Evolutionary conservation across 805 yeast genomes (phyloP).

Genomic region (Yarrowia sp.): DNA sequence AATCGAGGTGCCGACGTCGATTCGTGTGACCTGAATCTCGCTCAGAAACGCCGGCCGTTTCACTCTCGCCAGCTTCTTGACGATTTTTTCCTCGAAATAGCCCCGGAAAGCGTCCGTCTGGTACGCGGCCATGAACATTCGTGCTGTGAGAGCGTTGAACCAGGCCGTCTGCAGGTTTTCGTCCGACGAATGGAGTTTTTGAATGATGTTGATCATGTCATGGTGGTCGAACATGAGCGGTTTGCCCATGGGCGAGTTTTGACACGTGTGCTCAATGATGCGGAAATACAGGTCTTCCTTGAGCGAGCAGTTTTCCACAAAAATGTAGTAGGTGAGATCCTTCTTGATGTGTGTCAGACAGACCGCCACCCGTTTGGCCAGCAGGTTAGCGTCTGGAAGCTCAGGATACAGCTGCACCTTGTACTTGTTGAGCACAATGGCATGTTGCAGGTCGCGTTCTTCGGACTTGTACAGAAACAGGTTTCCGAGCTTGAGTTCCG

Average conservation of each 20-base stretch:
- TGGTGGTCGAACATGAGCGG: slow-evolving; percentile 56
- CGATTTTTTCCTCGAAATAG: slow-evolving; percentile 55
- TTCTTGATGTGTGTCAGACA: slow-evolving; percentile 54
- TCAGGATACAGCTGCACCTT: slow-evolving; percentile 82
- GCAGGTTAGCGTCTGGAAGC: slow-evolving; percentile 70
- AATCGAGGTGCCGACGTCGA: slow-evolving; percentile 73
- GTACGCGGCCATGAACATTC: slow-evolving; percentile 74
- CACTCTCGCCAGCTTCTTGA: slow-evolving; percentile 70
- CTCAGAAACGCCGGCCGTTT: slow-evolving; percentile 86
- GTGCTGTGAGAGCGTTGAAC: slow-evolving; percentile 84
- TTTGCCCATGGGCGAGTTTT: slow-evolving; percentile 46
- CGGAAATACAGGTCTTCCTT: slow-evolving; percentile 95
- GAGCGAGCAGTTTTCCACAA: slow-evolving; percentile 61
- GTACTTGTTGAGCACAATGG: slow-evolving; percentile 67
- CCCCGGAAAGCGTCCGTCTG: slow-evolving; percentile 63
- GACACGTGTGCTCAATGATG: slow-evolving; percentile 43
- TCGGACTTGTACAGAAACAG: slow-evolving; percentile 74
- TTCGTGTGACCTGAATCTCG: slow-evolving; percentile 67
- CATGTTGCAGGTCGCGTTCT: slow-evolving; percentile 66
- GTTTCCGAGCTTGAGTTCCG: slow-evolving; percentile 76
- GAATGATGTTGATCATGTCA: slow-evolving; percentile 70
- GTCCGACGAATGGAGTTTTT: slow-evolving; percentile 73
- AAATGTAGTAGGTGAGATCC: slow-evolving; percentile 24
- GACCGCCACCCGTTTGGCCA: slow-evolving; percentile 75
- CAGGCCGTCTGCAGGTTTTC: slow-evolving; percentile 81